Evolutionary conservation across 2,329 filamentous ascomycete species (phyloP).

Genomic region (Cladophialophora carrionii): DNA sequence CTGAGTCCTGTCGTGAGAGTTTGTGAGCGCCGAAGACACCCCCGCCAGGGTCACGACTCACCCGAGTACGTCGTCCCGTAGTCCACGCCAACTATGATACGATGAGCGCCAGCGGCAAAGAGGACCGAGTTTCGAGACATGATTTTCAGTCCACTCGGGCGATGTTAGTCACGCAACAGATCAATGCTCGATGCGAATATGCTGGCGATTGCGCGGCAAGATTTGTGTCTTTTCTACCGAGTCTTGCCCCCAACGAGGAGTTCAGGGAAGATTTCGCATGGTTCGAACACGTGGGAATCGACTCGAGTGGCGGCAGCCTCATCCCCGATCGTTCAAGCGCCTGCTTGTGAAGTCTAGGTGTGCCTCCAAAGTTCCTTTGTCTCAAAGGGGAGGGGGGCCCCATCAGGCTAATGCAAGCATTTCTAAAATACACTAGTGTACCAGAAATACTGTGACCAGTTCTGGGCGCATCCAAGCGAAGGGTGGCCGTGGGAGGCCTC

Average conservation of each 20-base stretch:
- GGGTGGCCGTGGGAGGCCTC: not conserved
- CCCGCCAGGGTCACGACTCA: not conserved
- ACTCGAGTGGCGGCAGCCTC: not conserved
- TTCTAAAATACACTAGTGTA: slow-evolving; percentile 1
- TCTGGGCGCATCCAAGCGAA: not conserved
- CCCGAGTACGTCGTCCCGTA: slow-evolving; percentile 37
- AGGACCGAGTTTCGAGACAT: not conserved
- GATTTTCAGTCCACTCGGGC: not conserved
- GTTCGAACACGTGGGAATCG: not conserved
- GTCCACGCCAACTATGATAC: slow-evolving; percentile 34
- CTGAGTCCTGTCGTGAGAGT: not conserved
- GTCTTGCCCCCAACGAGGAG: not conserved
- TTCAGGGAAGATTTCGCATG: not conserved
- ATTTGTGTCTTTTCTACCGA: not conserved
- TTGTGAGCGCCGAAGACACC: not conserved
- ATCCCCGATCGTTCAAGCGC: not conserved
- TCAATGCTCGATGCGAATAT: not conserved
- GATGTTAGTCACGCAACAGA: not conserved
- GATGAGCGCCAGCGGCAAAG: not conserved
- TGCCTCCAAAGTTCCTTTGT: slow-evolving; percentile 1
- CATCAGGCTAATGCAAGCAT: not conserved
- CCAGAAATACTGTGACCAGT: not conserved
- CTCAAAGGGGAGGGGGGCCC: not conserved
- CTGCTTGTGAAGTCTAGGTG: not conserved
- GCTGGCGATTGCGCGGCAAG: not conserved